These are phyloP conservation scores for Clarireedia monteithiana DNA, from an alignment of 2,329 filamentous ascomycete genomes.

Conservation along the genomic window DNA sequence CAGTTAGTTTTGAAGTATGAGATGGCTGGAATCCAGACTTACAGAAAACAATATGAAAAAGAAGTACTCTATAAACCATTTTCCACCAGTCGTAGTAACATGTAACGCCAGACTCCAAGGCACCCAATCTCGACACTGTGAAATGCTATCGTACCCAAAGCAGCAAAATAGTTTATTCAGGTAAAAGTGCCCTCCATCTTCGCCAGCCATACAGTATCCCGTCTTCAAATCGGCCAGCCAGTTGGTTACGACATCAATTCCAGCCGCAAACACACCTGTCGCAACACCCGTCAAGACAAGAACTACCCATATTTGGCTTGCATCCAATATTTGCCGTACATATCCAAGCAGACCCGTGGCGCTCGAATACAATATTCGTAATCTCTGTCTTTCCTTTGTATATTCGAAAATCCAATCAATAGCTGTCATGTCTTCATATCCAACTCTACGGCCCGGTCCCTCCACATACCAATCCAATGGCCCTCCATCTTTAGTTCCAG, in stretches of 20 bases:
- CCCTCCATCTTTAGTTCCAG: slow-evolving; percentile 37
- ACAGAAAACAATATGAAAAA: slow-evolving; percentile 84
- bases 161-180: slow-evolving; percentile 90
- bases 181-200: slow-evolving; percentile 81
- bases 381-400: slow-evolving; percentile 84
- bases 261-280: slow-evolving; percentile 76
- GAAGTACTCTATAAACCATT: slow-evolving; percentile 79
- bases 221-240: slow-evolving; percentile 92
- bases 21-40: slow-evolving; percentile 27
- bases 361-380: slow-evolving; percentile 66
- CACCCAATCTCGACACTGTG: slow-evolving; percentile 80
- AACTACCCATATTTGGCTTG: slow-evolving; percentile 86
- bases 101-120: slow-evolving; percentile 74
- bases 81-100: slow-evolving; percentile 55
- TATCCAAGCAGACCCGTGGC: slow-evolving; percentile 66
- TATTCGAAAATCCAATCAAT: slow-evolving; percentile 99
- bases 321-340: slow-evolving; percentile 66
- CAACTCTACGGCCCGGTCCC: slow-evolving; percentile 80
- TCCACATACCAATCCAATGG: slow-evolving; percentile 80
- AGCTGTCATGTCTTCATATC: slow-evolving; percentile 91
- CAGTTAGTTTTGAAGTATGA: neutral
- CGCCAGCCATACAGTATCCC: slow-evolving; percentile 72
- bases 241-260: slow-evolving; percentile 82
- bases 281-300: slow-evolving; percentile 78
- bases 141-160: slow-evolving; percentile 76